A percentile compares a stretch with the other conserved stretches of the same genome.
phyloP scores from a whole-genome alignment of 257 asterid species.

The Hygrophila difformis region DNA sequence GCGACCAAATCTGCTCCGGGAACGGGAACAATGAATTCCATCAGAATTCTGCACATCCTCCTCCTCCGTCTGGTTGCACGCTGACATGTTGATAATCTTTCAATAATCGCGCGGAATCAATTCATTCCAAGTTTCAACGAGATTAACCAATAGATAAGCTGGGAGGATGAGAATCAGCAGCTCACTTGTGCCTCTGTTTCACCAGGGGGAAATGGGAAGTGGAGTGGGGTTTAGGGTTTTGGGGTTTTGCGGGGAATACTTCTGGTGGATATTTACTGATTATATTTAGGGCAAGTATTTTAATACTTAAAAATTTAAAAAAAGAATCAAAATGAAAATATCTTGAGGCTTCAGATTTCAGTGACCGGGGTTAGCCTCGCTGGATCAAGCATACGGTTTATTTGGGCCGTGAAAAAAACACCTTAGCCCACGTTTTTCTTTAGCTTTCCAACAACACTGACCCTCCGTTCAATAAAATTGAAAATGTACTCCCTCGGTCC shows the following conservation, averaged over 20 bases:
- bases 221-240: slow-evolving; percentile 67
- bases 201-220: slow-evolving; percentile 17
- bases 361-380: no score
- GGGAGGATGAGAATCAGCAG: slow-evolving; percentile 7
- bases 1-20: slow-evolving; percentile 12
- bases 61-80: slow-evolving; percentile 16
- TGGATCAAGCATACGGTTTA: no score
- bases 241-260: slow-evolving; percentile 26
- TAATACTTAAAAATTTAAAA: no score
- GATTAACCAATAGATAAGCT: slow-evolving; percentile 16
- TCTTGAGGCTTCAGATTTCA: no score
- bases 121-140: slow-evolving; percentile 1
- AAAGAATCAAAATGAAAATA: slow-evolving; percentile 7
- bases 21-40: slow-evolving; percentile 21
- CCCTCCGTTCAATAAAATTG: no score
- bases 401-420: no score
- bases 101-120: slow-evolving; percentile 22
- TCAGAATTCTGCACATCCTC: slow-evolving; percentile 16
- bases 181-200: slow-evolving; percentile 13
- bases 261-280: not conserved
- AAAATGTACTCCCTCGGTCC: no score
- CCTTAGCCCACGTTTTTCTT: no score
- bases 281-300: no score
- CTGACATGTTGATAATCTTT: no score
- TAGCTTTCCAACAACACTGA: no score